A percentile compares a stretch with the other conserved stretches of the same genome.
These are phyloP conservation scores for Marchantia polymorpha DNA, from an alignment of 225 moss, liverwort and hornwort genomes.

Conservation along the genomic window DNA sequence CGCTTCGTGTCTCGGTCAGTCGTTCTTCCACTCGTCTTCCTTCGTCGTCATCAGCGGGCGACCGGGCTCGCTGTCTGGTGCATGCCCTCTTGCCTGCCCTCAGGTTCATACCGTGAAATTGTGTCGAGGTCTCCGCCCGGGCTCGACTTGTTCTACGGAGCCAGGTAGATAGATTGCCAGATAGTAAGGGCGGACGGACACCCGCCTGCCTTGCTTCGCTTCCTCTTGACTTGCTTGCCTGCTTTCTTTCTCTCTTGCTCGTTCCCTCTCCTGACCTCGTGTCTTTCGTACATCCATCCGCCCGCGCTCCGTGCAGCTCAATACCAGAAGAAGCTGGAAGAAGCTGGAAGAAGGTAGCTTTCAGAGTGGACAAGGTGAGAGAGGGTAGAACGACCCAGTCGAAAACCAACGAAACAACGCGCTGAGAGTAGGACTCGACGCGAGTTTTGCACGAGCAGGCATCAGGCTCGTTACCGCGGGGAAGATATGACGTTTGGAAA, in stretches of 20 bases:
- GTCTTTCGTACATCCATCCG: background rate
- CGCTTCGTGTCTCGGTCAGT: background rate
- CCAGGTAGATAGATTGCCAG: background rate
- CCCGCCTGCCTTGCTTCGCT: background rate
- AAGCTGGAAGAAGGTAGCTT: background rate
- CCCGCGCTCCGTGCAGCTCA: slow-evolving; percentile 1
- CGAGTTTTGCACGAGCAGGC: background rate
- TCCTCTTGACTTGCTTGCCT: background rate
- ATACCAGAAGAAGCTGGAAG: background rate
- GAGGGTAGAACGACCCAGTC: slow-evolving; percentile 12
- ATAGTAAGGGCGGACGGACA: background rate
- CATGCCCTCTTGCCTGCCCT: background rate
- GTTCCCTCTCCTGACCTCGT: background rate
- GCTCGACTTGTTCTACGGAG: background rate
- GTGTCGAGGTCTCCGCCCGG: background rate
- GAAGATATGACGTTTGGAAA: background rate
- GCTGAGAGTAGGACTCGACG: slow-evolving; percentile 4
- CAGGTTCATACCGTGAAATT: background rate
- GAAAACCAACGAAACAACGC: background rate
- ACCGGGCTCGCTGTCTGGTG: background rate
- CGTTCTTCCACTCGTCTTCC: background rate
- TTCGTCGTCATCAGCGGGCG: slow-evolving; percentile 1
- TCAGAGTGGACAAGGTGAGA: background rate
- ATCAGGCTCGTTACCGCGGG: background rate
- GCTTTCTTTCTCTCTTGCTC: background rate